phyloP scores from a whole-genome alignment of 2,329 filamentous ascomycete genomes.

The Paecilomyces niveus region DNA sequence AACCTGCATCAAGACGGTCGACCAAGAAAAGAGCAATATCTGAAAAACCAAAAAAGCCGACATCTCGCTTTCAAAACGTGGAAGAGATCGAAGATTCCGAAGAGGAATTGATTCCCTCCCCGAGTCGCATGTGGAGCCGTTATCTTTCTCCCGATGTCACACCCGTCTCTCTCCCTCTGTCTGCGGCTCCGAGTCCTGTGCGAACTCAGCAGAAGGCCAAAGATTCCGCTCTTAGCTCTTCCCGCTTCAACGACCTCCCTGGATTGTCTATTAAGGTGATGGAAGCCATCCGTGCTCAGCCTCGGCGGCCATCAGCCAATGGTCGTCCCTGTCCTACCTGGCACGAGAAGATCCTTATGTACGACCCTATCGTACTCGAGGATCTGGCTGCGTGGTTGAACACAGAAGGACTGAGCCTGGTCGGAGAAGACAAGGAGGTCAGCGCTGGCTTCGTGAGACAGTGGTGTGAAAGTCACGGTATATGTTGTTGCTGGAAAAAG shows the following conservation, averaged over 20 bases:
- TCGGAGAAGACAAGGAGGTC: constrained; percentile 61
- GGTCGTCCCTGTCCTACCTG: constrained; percentile 53
- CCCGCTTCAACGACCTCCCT: constrained; percentile 16
- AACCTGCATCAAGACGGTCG: not conserved
- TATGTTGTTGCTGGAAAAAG: constrained; percentile 70
- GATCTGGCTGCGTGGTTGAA: constrained; percentile 82
- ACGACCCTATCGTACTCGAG: constrained; percentile 83
- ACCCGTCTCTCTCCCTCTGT: constrained; percentile 7
- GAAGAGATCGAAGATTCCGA: constrained; percentile 33
- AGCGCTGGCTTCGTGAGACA: constrained; percentile 62
- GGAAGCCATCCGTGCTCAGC: constrained; percentile 38
- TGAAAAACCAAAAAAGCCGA: constrained; percentile 1
- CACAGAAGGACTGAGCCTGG: constrained; percentile 54
- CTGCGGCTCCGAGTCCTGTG: constrained; percentile 2
- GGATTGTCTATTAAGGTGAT: constrained; percentile 44
- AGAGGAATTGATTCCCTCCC: constrained; percentile 26
- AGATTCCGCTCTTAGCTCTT: not conserved
- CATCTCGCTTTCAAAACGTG: constrained; percentile 12
- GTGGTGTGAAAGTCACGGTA: constrained; percentile 83
- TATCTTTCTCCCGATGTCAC: not conserved
- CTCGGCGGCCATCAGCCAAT: constrained; percentile 24
- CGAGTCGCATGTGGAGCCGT: constrained; percentile 12
- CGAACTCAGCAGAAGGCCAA: not conserved
- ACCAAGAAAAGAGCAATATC: not conserved
- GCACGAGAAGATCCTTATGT: constrained; percentile 90